Percentiles rank a stretch among this genome's conserved stretches.
These are phyloP conservation scores for Megacollybia marginata DNA, from an alignment of 768 basidiomycete species.

Conservation along the genomic window DNA sequence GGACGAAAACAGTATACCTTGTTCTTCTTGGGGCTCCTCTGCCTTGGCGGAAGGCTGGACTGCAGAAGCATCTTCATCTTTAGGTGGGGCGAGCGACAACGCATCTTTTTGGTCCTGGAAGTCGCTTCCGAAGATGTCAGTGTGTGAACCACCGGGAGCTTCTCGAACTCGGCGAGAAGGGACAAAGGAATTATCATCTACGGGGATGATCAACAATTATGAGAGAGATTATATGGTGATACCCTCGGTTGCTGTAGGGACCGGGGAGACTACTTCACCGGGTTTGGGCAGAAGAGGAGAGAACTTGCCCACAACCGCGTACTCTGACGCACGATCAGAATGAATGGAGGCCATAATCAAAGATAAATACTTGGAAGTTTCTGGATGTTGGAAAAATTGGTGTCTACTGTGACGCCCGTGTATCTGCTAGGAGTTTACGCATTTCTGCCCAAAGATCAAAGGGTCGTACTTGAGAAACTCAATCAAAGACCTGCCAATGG, in stretches of 20 bases:
- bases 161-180: conserved; percentile 53
- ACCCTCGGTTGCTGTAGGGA: neutral
- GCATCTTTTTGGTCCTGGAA: conserved; percentile 43
- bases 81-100: conserved; percentile 47
- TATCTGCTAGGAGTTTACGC: conserved; percentile 36
- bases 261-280: conserved; percentile 8
- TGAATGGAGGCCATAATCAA: neutral
- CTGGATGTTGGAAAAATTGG: conserved; percentile 64
- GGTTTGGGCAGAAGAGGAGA: conserved; percentile 18
- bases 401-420: conserved; percentile 67
- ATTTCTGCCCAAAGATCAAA: neutral
- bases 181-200: conserved; percentile 29
- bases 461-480: conserved; percentile 66
- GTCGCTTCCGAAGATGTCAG: conserved; percentile 41
- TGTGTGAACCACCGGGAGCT: conserved; percentile 44
- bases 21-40: conserved; percentile 11
- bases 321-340: conserved; percentile 35
- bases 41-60: neutral
- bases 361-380: conserved; percentile 61
- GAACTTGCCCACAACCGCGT: conserved; percentile 63
- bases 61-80: conserved; percentile 4
- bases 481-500: conserved; percentile 41
- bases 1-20: conserved; percentile 28
- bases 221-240: neutral
- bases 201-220: neutral